A percentile compares a stretch with the other conserved stretches of the same genome.
These are phyloP conservation scores for Adansonia digitata DNA, from an alignment of 345 rosid species.

Conservation along the genomic window DNA sequence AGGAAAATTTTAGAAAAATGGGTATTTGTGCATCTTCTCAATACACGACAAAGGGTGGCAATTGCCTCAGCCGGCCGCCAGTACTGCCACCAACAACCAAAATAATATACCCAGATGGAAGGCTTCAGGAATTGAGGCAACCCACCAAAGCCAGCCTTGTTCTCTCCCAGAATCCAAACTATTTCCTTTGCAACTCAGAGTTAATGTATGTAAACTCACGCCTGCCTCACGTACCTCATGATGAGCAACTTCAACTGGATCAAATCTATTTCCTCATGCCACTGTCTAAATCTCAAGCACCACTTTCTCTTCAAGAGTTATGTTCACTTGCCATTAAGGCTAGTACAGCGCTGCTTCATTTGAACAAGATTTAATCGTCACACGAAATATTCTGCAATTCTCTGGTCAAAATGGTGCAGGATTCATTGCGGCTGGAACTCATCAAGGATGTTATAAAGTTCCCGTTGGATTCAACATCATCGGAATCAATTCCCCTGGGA, in stretches of 20 bases:
- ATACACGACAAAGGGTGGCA: neutral
- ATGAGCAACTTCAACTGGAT: conserved; percentile 40
- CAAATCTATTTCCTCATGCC: conserved; percentile 50
- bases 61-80: conserved; percentile 5
- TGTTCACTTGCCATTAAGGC: conserved; percentile 45
- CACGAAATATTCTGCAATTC: neutral
- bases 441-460: conserved; percentile 9
- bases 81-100: conserved; percentile 26
- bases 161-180: conserved; percentile 27
- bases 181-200: conserved; percentile 44
- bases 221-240: conserved; percentile 19
- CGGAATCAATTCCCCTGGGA: conserved; percentile 4
- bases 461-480: neutral
- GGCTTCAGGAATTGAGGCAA: conserved; percentile 28
- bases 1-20: conserved; percentile 18
- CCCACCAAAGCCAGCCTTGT: conserved; percentile 27
- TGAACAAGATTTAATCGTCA: neutral
- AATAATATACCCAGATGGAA: conserved; percentile 34
- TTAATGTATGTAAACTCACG: conserved; percentile 28
- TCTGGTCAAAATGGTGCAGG: neutral
- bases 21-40: conserved; percentile 38
- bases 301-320: conserved; percentile 32
- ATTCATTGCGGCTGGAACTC: neutral
- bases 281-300: conserved; percentile 19
- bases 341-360: conserved; percentile 20